Percentiles rank a stretch among this genome's conserved stretches.
These are phyloP conservation scores for Trichomonascaceae sp. DNA, from an alignment of 1,139 yeast genomes.

Conservation along the genomic window DNA sequence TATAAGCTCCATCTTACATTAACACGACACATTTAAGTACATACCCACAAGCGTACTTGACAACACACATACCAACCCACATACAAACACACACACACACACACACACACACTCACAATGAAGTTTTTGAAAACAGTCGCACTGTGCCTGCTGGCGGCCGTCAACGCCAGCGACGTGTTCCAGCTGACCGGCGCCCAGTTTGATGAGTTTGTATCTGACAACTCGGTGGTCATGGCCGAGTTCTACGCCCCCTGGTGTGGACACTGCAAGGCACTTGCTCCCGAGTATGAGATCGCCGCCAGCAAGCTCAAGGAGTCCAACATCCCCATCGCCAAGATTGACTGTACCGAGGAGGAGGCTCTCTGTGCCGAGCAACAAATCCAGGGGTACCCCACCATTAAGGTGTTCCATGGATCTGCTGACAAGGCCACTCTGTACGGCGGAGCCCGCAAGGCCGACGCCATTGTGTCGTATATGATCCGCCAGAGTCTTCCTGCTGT, in stretches of 20 bases:
- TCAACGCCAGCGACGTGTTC: slow-evolving; percentile 79
- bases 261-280: slow-evolving; percentile 89
- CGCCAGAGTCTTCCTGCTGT: slow-evolving; percentile 80
- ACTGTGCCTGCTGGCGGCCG: slow-evolving; percentile 42
- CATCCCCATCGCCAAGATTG: slow-evolving; percentile 78
- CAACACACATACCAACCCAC: no score
- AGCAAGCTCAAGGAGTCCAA: slow-evolving; percentile 49
- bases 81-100: no score
- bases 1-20: no score
- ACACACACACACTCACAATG: no score
- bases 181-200: slow-evolving; percentile 44
- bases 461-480: slow-evolving; percentile 67
- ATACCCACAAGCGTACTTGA: no score
- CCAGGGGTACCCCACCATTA: slow-evolving; percentile 86
- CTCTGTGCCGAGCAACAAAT: slow-evolving; percentile 66
- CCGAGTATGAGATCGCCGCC: slow-evolving; percentile 83
- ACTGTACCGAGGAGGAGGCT: slow-evolving; percentile 78
- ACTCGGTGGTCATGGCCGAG: slow-evolving; percentile 81
- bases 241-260: slow-evolving; percentile 99
- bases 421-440: slow-evolving; percentile 40
- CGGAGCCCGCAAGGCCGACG: slow-evolving; percentile 74
- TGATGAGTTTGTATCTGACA: slow-evolving; percentile 48
- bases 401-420: slow-evolving; percentile 65
- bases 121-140: slow-evolving; percentile 9
- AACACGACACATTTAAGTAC: no score